Conservation (phyloP, 108 stramenopile genomes). For the Skeletonema tropicum region DNA sequence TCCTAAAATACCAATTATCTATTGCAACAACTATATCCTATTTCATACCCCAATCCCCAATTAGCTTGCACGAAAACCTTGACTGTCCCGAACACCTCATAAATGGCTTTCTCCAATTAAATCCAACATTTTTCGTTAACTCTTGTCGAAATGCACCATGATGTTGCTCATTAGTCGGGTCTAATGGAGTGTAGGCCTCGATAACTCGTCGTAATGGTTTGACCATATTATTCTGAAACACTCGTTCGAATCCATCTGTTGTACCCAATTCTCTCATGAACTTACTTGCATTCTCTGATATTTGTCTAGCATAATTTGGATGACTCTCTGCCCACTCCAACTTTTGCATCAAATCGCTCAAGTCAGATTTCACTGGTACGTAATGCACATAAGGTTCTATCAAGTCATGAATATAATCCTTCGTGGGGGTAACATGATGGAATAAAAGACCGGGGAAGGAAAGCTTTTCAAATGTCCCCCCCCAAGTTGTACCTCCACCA, state of each 20-base stretch:
- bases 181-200: not conserved
- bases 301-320: not conserved
- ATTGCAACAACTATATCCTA: no score
- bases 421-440: conserved; percentile 21
- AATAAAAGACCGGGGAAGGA: conserved; percentile 27
- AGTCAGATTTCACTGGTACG: conserved; percentile 6
- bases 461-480: conserved; percentile 28
- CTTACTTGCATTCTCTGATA: not conserved
- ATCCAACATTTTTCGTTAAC: not conserved
- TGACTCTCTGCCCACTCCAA: conserved; percentile 18
- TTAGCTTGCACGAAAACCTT: not conserved
- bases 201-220: not conserved
- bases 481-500: conserved; percentile 34
- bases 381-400: conserved; percentile 20
- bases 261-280: conserved; percentile 1
- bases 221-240: not conserved
- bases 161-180: not conserved
- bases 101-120: not conserved
- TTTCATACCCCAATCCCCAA: not conserved
- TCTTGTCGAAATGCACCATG: not conserved
- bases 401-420: conserved; percentile 23
- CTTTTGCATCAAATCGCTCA: conserved; percentile 5
- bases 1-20: no score
- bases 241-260: not conserved
- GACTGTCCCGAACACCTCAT: not conserved